phyloP scores from a whole-genome alignment of 495 filamentous ascomycete genomes.

The Aspergillus cristatus region DNA sequence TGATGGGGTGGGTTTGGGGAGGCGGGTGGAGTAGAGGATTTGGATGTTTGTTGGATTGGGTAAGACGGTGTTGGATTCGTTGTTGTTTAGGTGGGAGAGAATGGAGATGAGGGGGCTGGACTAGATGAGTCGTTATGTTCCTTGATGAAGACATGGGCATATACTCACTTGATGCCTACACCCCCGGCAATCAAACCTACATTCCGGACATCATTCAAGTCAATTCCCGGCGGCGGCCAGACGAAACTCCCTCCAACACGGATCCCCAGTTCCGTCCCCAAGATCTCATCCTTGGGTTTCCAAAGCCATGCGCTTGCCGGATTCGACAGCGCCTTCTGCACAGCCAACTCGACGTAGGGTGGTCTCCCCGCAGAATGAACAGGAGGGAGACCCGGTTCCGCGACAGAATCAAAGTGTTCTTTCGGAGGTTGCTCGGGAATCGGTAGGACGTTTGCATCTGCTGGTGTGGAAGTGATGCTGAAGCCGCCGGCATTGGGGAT shows the following conservation, averaged over 20 bases:
- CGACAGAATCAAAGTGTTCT: background rate
- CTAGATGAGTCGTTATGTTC: too few relatives aligned
- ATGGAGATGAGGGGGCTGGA: constrained; percentile 52
- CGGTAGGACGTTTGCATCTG: constrained; percentile 26
- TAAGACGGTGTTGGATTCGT: constrained; percentile 6
- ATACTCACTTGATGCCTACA: constrained; percentile 64
- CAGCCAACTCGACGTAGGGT: constrained; percentile 61
- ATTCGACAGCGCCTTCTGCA: constrained; percentile 56
- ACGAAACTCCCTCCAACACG: constrained; percentile 74
- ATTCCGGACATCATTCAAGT: constrained; percentile 34
- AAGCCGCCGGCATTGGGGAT: constrained; percentile 68
- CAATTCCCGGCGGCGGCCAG: constrained; percentile 52
- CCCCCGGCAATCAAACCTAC: constrained; percentile 73
- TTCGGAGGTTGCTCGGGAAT: constrained; percentile 11
- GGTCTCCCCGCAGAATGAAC: constrained; percentile 18
- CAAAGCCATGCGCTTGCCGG: constrained; percentile 72
- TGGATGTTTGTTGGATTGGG: constrained; percentile 20
- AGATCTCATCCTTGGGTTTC: constrained; percentile 42
- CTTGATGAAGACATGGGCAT: background rate
- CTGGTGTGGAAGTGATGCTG: constrained; percentile 74
- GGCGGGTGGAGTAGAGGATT: constrained; percentile 36
- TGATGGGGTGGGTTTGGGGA: constrained; percentile 12
- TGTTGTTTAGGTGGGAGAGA: constrained; percentile 34
- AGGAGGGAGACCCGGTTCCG: constrained; percentile 11
- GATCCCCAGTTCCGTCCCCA: constrained; percentile 49